These are phyloP conservation scores for Diaporthe australafricana DNA, from an alignment of 2,329 filamentous ascomycete species.

Conservation along the genomic window DNA sequence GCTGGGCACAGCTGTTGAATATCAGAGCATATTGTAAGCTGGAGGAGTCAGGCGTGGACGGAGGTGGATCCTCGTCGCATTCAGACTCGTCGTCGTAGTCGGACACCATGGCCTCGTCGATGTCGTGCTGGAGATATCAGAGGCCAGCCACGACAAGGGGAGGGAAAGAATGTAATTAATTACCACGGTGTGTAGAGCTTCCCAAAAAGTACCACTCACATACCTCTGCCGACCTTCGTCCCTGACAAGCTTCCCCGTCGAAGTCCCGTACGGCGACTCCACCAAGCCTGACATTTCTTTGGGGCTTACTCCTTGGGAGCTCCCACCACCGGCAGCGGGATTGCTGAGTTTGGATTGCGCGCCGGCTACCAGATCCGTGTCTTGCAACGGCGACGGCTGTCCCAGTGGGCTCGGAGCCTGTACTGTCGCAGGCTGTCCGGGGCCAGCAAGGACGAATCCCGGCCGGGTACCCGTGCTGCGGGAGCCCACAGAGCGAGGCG, in stretches of 20 bases:
- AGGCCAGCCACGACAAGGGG: background rate
- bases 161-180: background rate
- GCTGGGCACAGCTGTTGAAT: slow-evolving; percentile 3
- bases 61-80: background rate
- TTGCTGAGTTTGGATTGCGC: background rate
- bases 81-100: slow-evolving; percentile 7
- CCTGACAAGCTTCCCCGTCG: slow-evolving; percentile 10
- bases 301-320: background rate
- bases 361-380: background rate
- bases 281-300: background rate
- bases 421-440: background rate
- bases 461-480: background rate
- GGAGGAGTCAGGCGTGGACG: background rate
- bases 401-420: background rate
- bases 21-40: background rate
- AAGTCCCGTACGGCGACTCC: slow-evolving; percentile 4
- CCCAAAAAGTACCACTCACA: slow-evolving; percentile 8
- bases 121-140: background rate
- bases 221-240: slow-evolving; percentile 16
- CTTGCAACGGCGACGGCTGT: background rate
- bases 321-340: background rate
- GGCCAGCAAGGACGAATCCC: background rate
- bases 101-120: background rate
- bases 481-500: background rate
- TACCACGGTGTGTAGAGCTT: slow-evolving; percentile 15